phyloP scores from a whole-genome alignment of 257 asterid species.

The Capsicum pubescens region DNA sequence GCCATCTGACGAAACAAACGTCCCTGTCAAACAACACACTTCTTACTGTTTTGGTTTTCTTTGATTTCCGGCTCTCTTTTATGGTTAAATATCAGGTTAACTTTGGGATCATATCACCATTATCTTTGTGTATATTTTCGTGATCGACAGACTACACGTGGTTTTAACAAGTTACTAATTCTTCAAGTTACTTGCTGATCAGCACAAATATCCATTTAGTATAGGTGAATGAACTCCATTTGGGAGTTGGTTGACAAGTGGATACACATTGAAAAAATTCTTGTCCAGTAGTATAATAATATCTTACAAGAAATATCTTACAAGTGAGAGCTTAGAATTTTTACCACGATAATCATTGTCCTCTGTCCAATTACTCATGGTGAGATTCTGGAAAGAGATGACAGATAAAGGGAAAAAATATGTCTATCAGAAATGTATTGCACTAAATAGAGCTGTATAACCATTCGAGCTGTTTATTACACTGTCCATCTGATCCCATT shows the following conservation, averaged over 20 bases:
- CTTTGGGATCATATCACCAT: background rate
- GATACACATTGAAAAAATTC: background rate
- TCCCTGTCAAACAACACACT: background rate
- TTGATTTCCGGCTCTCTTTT: background rate
- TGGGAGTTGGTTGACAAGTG: background rate
- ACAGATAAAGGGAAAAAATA: background rate
- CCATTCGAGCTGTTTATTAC: background rate
- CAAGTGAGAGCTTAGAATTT: background rate
- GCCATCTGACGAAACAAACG: background rate
- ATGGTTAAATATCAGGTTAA: background rate
- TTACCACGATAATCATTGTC: background rate
- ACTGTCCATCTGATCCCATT: background rate
- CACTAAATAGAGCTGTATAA: background rate
- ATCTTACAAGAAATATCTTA: background rate
- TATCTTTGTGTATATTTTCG: background rate
- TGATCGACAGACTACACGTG: background rate
- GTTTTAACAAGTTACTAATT: background rate
- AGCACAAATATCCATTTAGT: background rate
- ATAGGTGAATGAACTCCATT: background rate
- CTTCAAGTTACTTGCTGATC: background rate
- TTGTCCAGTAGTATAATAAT: background rate
- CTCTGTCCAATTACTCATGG: background rate
- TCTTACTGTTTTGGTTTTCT: background rate
- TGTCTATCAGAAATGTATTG: constrained; percentile 2
- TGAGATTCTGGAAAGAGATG: background rate